Conservation (phyloP, 352 stramenopile species). For the Globisporangium polare region DNA sequence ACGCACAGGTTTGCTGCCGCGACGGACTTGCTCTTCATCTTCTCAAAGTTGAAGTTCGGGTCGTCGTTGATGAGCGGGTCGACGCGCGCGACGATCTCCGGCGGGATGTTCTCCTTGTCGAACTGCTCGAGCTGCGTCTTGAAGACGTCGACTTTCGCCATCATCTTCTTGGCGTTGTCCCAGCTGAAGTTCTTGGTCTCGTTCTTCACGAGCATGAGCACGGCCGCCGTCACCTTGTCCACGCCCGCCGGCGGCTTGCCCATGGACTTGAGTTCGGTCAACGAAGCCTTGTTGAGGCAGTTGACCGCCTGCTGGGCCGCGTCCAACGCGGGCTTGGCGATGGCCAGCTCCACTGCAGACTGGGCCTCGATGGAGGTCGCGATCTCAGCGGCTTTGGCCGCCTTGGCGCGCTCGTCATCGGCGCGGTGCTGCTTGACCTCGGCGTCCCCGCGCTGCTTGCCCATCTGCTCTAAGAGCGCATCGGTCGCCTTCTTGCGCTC, state of each 20-base stretch:
- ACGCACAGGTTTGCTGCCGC: conserved; percentile 90
- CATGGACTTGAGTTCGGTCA: conserved; percentile 89
- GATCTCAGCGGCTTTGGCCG: conserved; percentile 57
- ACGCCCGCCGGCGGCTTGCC: conserved; percentile 82
- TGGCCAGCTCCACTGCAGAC: conserved; percentile 61
- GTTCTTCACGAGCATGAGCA: conserved; percentile 92
- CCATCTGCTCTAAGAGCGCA: conserved; percentile 84
- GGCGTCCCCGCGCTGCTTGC: conserved; percentile 85
- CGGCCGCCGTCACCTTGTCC: conserved; percentile 86
- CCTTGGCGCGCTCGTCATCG: conserved; percentile 76
- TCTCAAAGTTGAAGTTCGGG: conserved; percentile 91
- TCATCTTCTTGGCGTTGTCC: conserved; percentile 96
- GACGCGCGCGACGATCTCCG: conserved; percentile 81
- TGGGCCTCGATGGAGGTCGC: conserved; percentile 67
- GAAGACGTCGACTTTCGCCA: conserved; percentile 93
- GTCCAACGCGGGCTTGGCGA: conserved; percentile 81
- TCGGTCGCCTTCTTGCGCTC: conserved; percentile 88
- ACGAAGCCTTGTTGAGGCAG: conserved; percentile 84
- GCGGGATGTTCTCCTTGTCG: conserved; percentile 89
- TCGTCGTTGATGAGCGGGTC: conserved; percentile 84
- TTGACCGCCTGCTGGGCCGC: conserved; percentile 85
- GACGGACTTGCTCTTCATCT: conserved; percentile 92
- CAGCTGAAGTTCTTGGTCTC: conserved; percentile 93
- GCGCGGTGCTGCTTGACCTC: conserved; percentile 83
- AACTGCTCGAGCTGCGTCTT: conserved; percentile 90